These are phyloP conservation scores for Lasiodiplodia citricola DNA, from an alignment of 2,329 filamentous ascomycete species.

Conservation along the genomic window DNA sequence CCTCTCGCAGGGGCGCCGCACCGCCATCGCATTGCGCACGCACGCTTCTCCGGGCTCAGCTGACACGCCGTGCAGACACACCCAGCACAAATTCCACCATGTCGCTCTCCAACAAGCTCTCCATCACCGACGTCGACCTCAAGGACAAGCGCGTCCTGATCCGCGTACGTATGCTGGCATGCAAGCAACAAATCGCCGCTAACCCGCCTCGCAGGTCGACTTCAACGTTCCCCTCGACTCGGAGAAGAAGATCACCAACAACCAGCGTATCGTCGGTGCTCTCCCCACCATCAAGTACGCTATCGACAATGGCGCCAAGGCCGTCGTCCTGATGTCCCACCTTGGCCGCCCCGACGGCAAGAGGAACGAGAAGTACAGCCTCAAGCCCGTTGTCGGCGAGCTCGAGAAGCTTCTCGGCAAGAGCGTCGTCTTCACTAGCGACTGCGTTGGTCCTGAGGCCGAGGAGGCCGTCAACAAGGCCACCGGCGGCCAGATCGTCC, in stretches of 20 bases:
- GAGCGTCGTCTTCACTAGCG: conserved; percentile 84
- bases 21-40: neutral
- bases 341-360: conserved; percentile 94
- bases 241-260: conserved; percentile 95
- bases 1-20: neutral
- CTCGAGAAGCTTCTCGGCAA: conserved; percentile 88
- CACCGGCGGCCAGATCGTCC: conserved; percentile 78
- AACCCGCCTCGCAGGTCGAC: conserved; percentile 73
- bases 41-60: neutral
- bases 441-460: conserved; percentile 87
- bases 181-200: neutral
- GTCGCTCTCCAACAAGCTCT: conserved; percentile 99
- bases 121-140: conserved; percentile 93
- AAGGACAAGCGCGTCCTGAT: conserved; percentile 99
- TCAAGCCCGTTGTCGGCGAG: conserved; percentile 89
- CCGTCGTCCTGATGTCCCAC: conserved; percentile 97
- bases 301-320: conserved; percentile 85
- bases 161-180: conserved; percentile 68
- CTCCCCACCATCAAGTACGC: conserved; percentile 95
- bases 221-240: conserved; percentile 98
- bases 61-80: neutral
- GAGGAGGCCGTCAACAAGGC: conserved; percentile 89
- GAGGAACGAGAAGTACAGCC: conserved; percentile 88
- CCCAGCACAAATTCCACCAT: conserved; percentile 55
- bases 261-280: conserved; percentile 96